These are phyloP conservation scores for Teratosphaeria gauchensis DNA, from an alignment of 2,329 filamentous ascomycete species.

Conservation along the genomic window DNA sequence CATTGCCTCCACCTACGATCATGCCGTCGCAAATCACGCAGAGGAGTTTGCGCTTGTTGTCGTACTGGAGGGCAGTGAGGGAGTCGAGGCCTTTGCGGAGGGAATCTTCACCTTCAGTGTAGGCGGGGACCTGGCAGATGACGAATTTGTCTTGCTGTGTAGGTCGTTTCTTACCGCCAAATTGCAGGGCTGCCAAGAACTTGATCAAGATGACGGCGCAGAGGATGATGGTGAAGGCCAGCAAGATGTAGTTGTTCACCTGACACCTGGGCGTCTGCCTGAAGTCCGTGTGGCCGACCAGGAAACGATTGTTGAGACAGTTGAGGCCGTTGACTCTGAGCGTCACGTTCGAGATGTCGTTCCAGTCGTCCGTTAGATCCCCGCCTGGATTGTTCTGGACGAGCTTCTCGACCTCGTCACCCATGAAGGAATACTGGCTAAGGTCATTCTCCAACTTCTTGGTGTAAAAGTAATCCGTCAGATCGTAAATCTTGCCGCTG, in stretches of 20 bases:
- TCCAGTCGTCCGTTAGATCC: conserved; percentile 62
- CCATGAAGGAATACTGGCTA: conserved; percentile 60
- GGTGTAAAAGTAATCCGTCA: conserved; percentile 87
- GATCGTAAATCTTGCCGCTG: conserved; percentile 68
- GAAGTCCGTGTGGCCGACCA: conserved; percentile 77
- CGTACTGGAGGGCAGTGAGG: conserved; percentile 85
- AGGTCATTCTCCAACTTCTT: conserved; percentile 46
- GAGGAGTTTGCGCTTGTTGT: conserved; percentile 96
- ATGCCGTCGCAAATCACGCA: conserved; percentile 95
- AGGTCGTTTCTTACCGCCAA: conserved; percentile 83
- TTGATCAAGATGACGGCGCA: conserved; percentile 73
- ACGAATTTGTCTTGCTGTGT: conserved; percentile 96
- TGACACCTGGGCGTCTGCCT: conserved; percentile 65
- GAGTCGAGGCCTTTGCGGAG: conserved; percentile 89
- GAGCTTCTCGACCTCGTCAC: conserved; percentile 54
- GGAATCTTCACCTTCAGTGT: conserved; percentile 95
- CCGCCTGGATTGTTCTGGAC: conserved; percentile 67
- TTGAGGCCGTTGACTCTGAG: conserved; percentile 59
- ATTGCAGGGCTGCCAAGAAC: conserved; percentile 85
- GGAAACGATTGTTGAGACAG: conserved; percentile 78
- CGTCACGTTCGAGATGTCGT: conserved; percentile 41
- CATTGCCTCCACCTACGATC: conserved; percentile 92
- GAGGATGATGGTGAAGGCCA: conserved; percentile 78
- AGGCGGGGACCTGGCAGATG: conserved; percentile 94
- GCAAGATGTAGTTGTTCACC: conserved; percentile 81